Evolutionary conservation across 257 asterid species (phyloP), one percentile per base, ranked within the genome.

Genomic region (Plectranthus barbatus): DNA sequence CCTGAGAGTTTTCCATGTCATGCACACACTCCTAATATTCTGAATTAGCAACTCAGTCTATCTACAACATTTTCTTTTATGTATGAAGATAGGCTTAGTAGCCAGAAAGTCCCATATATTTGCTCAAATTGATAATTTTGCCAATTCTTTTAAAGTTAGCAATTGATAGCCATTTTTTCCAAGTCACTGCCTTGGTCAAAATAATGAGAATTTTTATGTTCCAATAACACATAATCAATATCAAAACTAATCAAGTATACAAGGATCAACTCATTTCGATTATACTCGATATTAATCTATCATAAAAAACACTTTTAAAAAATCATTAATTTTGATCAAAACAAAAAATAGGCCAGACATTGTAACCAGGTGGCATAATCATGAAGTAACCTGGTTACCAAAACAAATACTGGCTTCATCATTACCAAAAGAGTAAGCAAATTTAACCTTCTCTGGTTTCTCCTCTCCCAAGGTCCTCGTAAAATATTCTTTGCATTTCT

Each of bases 401-500:
- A 13, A 29, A 20, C 36, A 57, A 19, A 57, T 20, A 19, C 31
- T 46, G 66, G 37, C 47, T 51, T 56, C 37, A 45, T 49, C 29
- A 51, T 40, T 60, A 44, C 44, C 52, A 24, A 9, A 56, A 15
- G 39, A 11, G 20, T 12, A 34, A 19, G 18, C 0, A n/a, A 40
- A 37, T 37, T 45, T 19, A 66, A 87, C 96, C 95, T 84, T 71
- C 71, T 68, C 47, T 50, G 13, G 9, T 60, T 69, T 82, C 78
- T 67, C 75, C 81, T n/a, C 59, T 66, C 73, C 77, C 72, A 19
- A 83, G 84, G 71, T 93, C 95, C 72, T 93, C 95, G 66, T 90
- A 93, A 77, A 93, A 90, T 69, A 93, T 81, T 54, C 83, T 84
- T 71, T 90, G 96, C 96, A 90, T 87, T 74, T 87, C 90, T 64